Evolutionary conservation across 169 alveolate genomes (phyloP).

Genomic region (Hepatocystis sp.): DNA sequence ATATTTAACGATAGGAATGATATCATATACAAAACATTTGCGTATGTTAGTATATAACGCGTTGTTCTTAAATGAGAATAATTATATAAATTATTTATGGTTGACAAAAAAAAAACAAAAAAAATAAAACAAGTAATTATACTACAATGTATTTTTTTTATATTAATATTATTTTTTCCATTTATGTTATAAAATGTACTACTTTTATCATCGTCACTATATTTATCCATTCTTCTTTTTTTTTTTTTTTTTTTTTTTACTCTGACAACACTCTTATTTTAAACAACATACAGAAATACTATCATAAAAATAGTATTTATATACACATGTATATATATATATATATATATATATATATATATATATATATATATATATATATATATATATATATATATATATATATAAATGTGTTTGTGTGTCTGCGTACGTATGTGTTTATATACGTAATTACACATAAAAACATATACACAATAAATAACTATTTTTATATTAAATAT

Average conservation of each 20-base stretch:
- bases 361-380: not conserved
- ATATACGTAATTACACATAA: not conserved
- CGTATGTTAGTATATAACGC: slow-evolving; percentile 28
- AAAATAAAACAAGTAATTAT: slow-evolving; percentile 45
- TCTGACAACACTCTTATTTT: no score
- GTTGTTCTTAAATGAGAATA: slow-evolving; percentile 53
- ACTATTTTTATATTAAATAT: no score
- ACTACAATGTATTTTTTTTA: slow-evolving; percentile 21
- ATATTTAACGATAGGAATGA: slow-evolving; percentile 24
- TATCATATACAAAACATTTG: slow-evolving; percentile 43
- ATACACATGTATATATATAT: no score
- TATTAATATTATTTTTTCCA: slow-evolving; percentile 11
- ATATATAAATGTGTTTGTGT: not conserved
- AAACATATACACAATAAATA: no score
- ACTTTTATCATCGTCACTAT: not conserved
- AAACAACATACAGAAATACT: no score
- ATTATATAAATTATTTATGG: slow-evolving; percentile 37
- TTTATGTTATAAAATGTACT: not conserved
- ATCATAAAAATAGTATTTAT: no score
- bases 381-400: not conserved
- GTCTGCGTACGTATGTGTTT: not conserved
- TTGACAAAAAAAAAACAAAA: slow-evolving; percentile 53
- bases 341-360: no score
- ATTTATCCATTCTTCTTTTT: slow-evolving; percentile 32
- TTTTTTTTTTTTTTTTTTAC: no score